Conservation (phyloP, 352 stramenopile genomes). For the Elongisporangium undulatum region DNA sequence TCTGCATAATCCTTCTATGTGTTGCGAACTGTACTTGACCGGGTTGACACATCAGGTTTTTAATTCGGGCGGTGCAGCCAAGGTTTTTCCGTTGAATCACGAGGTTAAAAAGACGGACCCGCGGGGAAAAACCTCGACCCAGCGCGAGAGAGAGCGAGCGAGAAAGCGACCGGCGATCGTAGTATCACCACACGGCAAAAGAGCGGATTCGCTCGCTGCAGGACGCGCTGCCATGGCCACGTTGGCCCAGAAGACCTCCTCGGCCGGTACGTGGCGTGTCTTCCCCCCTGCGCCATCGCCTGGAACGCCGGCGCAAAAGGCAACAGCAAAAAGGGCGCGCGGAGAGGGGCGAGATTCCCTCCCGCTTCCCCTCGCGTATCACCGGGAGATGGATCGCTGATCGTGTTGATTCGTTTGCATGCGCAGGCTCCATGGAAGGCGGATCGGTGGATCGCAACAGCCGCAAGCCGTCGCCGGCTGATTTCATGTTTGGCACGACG, state of each 20-base stretch:
- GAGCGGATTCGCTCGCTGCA: background rate
- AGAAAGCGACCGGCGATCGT: background rate
- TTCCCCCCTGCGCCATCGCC: background rate
- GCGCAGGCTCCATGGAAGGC: conserved; percentile 26
- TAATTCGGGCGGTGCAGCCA: background rate
- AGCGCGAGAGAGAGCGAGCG: background rate
- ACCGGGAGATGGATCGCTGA: background rate
- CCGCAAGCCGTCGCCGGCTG: conserved; percentile 75
- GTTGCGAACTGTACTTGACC: background rate
- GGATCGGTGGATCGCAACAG: conserved; percentile 33
- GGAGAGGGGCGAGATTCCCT: background rate
- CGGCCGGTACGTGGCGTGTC: background rate
- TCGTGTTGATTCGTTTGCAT: background rate
- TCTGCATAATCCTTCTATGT: background rate
- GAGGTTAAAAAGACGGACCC: background rate
- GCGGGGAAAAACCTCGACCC: background rate
- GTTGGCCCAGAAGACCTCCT: background rate
- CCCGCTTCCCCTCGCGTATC: background rate
- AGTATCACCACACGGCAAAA: background rate
- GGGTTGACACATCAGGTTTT: background rate
- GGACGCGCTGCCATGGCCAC: background rate
- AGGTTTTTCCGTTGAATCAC: background rate
- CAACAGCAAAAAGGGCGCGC: background rate
- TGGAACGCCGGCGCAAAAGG: no score
- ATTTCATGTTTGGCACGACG: conserved; percentile 89